Base-by-base conservation (phyloP, 768 basidiomycete species). In the Psilocybe subaeruginosa region DNA sequence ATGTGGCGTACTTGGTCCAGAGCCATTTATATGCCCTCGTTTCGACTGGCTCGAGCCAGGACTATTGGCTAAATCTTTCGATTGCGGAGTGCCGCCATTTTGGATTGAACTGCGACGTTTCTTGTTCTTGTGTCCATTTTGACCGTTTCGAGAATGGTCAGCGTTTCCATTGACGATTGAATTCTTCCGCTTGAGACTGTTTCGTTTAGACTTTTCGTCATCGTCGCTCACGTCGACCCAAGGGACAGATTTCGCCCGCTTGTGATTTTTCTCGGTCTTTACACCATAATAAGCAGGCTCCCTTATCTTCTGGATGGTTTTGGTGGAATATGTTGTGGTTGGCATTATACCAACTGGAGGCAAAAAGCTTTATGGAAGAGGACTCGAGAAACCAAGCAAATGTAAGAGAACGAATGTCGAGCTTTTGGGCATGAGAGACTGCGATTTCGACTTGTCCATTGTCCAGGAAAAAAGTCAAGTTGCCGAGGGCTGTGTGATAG, bases 221-320 rank as follows among this genome's bases (percentile, higher is more conserved):
- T 78, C 76, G 70, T 79, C 79, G 68, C 69, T 72, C 41, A 80
- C 75, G 53, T 80, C 77, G 48, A 78, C 73, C 72, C 76, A 80
- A 30, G 76, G 71, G 8, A 72, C 69, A n/a, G 65, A 54, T 61
- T 74, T 77, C 41, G 64, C 64, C 14, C 68, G 71, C 58, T 70
- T 70, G 35, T 63, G 56, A 8, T 69, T 69, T 27, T 70, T 72
- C 33, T 69, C 63, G 43, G 46, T 30, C 48, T 70, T 69, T 29
- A 68, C 48, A 37, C 68, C 69, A 55, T 65, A 73, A 54, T 66
- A 69, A 9, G 69, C 64, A 8, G 66, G 60, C 41, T 68, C 65
- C 43, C 68, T 63, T 54, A 70, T 59, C 55, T 68, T 61, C 19
- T 56, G 63, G 55, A 70, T 65, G 29, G 59, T 56, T 59, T 61